Percentiles rank a stretch among this genome's conserved stretches.
Evolutionary conservation across 2,329 filamentous ascomycete species (phyloP).

Genomic region (Curvularia sp.): DNA sequence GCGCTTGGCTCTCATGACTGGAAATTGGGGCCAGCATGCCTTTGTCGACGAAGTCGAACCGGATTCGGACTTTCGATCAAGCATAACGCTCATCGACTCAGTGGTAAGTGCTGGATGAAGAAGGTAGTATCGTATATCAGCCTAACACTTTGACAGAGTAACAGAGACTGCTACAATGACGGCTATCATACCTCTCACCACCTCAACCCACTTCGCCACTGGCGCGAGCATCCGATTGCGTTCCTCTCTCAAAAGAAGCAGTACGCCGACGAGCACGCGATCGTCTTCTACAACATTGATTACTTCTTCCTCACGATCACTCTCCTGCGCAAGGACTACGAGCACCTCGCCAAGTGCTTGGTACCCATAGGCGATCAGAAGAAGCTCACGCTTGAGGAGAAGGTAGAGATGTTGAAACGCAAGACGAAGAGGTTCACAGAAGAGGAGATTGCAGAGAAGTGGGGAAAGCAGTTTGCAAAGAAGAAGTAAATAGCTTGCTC

Average conservation of each 20-base stretch:
- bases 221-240: constrained; percentile 78
- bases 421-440: constrained; percentile 72
- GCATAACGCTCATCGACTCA: constrained; percentile 80
- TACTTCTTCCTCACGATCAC: constrained; percentile 77
- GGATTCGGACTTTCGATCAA: constrained; percentile 78
- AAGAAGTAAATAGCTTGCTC: constrained; percentile 26
- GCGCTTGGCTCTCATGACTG: constrained; percentile 76
- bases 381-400: constrained; percentile 68
- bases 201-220: constrained; percentile 78
- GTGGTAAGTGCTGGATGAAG: constrained; percentile 61
- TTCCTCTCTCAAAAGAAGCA: constrained; percentile 73
- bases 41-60: constrained; percentile 78
- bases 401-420: constrained; percentile 66
- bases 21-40: constrained; percentile 85
- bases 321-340: constrained; percentile 74
- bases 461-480: constrained; percentile 50
- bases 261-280: constrained; percentile 70
- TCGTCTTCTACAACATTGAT: constrained; percentile 83
- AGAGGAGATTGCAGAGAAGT: constrained; percentile 68
- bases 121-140: fast-evolving
- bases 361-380: constrained; percentile 78
- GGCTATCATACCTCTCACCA: constrained; percentile 85
- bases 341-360: constrained; percentile 70
- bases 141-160: constrained; percentile 62
- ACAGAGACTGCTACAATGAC: constrained; percentile 83